A percentile compares a stretch with the other conserved stretches of the same genome.
Evolutionary conservation across 148 eudicot genomes (phyloP).

Genomic region (Rhododendron vialii): DNA sequence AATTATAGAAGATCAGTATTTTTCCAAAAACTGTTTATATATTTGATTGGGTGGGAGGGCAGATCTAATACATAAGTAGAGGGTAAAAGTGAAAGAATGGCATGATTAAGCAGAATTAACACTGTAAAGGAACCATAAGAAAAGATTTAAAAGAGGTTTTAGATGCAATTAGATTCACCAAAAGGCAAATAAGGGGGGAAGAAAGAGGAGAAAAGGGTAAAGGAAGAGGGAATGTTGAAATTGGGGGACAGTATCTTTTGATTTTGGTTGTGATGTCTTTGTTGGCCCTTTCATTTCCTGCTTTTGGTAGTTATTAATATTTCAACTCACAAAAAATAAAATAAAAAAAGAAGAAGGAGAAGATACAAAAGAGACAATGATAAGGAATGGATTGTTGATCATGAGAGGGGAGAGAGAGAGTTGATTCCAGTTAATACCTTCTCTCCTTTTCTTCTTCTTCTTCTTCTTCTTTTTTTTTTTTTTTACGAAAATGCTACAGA

Average conservation of each 20-base stretch:
- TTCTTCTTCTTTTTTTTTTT: background rate
- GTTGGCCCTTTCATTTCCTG: slow-evolving; percentile 19
- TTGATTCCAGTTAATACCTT: slow-evolving; percentile 26
- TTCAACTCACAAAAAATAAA: slow-evolving; percentile 17
- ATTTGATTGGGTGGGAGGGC: background rate
- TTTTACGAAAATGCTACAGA: background rate
- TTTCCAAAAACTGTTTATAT: background rate
- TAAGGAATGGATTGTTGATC: slow-evolving; percentile 3
- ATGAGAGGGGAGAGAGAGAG: background rate
- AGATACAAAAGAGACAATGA: slow-evolving; percentile 5
- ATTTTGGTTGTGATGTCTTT: slow-evolving; percentile 30
- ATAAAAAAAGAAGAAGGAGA: slow-evolving; percentile 9
- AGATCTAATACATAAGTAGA: background rate
- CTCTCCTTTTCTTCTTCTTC: background rate
- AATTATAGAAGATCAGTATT: background rate
- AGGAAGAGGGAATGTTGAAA: slow-evolving; percentile 18
- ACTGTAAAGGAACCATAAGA: background rate
- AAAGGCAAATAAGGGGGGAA: background rate
- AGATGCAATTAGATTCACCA: slow-evolving; percentile 20
- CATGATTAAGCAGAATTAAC: background rate
- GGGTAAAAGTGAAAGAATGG: background rate
- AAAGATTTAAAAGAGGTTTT: background rate
- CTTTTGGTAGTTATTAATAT: slow-evolving; percentile 20
- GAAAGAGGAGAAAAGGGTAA: slow-evolving; percentile 2
- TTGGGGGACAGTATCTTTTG: slow-evolving; percentile 25